Evolutionary conservation across 164 flowering plant genomes (phyloP).

Genomic region (Aristolochia californica): DNA sequence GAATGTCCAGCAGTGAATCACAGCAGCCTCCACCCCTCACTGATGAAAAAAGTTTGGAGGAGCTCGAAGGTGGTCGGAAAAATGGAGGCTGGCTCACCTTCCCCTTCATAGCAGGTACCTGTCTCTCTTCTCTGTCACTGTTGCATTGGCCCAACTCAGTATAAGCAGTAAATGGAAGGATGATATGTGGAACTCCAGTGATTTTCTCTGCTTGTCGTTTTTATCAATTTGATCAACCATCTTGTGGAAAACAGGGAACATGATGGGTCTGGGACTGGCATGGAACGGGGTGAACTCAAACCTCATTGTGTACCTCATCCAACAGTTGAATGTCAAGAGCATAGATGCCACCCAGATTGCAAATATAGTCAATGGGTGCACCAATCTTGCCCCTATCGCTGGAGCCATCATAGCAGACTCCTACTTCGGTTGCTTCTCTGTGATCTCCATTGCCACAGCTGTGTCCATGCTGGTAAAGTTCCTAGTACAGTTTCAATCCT

Average conservation of each 20-base stretch:
- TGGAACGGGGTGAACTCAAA: slow-evolving; percentile 21
- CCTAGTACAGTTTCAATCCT: too few relatives aligned
- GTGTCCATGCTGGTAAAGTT: slow-evolving; percentile 22
- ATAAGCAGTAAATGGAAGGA: too few relatives aligned
- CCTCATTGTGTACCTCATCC: slow-evolving; percentile 28
- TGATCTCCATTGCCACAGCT: slow-evolving; percentile 21
- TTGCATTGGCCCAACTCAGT: too few relatives aligned
- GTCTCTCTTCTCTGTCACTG: slow-evolving; percentile 4
- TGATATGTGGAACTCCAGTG: too few relatives aligned
- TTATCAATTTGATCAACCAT: not conserved
- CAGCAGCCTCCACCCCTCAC: not conserved
- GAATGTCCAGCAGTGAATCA: not conserved
- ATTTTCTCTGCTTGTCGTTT: too few relatives aligned
- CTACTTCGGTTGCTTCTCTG: slow-evolving; percentile 28
- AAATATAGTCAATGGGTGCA: slow-evolving; percentile 31
- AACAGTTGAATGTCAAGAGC: slow-evolving; percentile 25
- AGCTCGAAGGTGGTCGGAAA: not conserved
- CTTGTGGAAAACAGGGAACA: not conserved
- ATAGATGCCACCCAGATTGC: slow-evolving; percentile 30
- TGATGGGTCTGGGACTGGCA: slow-evolving; percentile 17
- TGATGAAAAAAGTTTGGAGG: not conserved
- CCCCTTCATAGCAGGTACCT: slow-evolving; percentile 22
- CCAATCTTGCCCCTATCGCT: slow-evolving; percentile 26
- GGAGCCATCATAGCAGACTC: slow-evolving; percentile 54
- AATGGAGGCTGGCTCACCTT: slow-evolving; percentile 27